A percentile compares a stretch with the other conserved stretches of the same genome.
Conservation (phyloP, 1,284 basidiomycete species). For the Irpex sp. region DNA sequence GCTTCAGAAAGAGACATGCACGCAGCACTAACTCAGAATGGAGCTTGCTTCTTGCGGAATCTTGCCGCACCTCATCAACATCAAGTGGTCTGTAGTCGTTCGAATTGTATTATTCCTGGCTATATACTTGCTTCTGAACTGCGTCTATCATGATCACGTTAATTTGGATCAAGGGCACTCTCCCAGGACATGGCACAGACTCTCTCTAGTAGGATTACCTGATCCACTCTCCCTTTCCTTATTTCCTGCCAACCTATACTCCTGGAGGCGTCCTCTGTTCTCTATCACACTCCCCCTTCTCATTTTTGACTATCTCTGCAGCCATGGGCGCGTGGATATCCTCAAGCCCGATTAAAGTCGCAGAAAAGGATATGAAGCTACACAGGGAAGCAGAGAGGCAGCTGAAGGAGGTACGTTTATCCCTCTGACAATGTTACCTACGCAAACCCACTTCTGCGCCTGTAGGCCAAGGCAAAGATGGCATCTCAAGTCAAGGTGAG, state of each 20-base stretch:
- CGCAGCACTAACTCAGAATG: too few species aligned
- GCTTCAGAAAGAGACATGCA: too few species aligned
- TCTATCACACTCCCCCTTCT: neutral
- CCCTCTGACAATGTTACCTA: neutral
- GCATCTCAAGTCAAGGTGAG: constrained; percentile 77
- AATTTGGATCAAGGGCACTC: too few species aligned
- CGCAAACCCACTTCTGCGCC: neutral
- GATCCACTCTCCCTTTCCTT: neutral
- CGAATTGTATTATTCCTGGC: too few species aligned
- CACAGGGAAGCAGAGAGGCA: constrained; percentile 68
- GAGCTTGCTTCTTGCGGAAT: too few species aligned
- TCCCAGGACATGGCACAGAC: too few species aligned
- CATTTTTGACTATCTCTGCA: neutral
- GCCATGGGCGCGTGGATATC: constrained; percentile 80
- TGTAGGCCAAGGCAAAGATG: constrained; percentile 65
- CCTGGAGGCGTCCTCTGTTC: neutral
- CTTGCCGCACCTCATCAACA: too few species aligned
- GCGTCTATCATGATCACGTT: too few species aligned
- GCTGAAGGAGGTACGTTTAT: constrained; percentile 51
- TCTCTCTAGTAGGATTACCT: neutral
- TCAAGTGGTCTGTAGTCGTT: too few species aligned
- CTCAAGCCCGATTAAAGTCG: constrained; percentile 46
- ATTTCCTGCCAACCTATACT: neutral
- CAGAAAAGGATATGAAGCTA: constrained; percentile 58
- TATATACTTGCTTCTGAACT: too few species aligned